Base-by-base conservation (phyloP, 805 yeast genomes). In the Saturnispora sanitii region DNA sequence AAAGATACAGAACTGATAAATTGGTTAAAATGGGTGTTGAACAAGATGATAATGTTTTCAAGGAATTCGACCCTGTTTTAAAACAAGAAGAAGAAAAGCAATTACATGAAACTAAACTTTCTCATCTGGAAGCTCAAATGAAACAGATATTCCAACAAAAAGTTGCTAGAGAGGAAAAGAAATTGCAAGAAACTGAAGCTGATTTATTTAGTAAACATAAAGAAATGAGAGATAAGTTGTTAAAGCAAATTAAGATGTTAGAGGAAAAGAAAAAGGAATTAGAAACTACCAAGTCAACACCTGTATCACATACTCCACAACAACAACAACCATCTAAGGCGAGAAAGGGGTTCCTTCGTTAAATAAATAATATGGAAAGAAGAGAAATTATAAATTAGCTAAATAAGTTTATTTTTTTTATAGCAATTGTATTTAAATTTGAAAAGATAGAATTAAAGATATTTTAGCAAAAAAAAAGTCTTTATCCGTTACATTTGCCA, bases 41-140 rank as follows among this genome's bases (percentile, higher is more conserved):
- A 59, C 98, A 92, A 66, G 97, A 92, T 66, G 77, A 80, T 61
- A 56, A 80, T 26, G 97, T 90, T n/a, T 92, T 92, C 69, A 79
- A 81, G 60, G 96, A 86, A 60, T 86, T 87, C 57, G 95, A 90
- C 62, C 98, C 98, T 23, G 76, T 81, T 40, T 71, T 82, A 51
- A 85, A 84, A 66, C 94, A 86, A 64, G 94, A 82, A 62, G 97
- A 92, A 65, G 97, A 92, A 65, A 81, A 83, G 55, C 79, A 82
- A 27, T 71, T 85, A 57, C 97, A 92, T 60, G 96, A 86, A 66
- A 94, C 94, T 47, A 87, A 90, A 59, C 71, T 92, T 54, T 82
- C 88, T 43, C 86, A 85, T 68, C 76, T 92, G 81, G 97, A 92
- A 67, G 75, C 86, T 31, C 97, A 92, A 65, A 87, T 92, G 96